Evolutionary conservation across 1,284 basidiomycete species (phyloP), one percentile per base, ranked within the genome.

Genomic region (Rhodotorula sp.): DNA sequence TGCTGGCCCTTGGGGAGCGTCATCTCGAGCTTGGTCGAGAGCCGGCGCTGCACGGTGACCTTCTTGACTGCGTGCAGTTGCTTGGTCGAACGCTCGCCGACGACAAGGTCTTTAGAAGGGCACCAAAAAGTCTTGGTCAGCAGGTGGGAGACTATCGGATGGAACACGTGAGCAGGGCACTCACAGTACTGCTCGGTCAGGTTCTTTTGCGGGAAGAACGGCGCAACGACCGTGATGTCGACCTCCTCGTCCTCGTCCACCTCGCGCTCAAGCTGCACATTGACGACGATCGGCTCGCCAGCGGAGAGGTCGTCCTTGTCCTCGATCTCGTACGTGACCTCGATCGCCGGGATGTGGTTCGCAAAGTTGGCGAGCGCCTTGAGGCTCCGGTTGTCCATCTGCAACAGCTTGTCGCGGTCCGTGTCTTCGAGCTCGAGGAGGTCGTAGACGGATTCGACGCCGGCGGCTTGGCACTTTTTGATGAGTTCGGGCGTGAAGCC

Each of bases 371-470:
- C 94, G 31, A 97, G 93, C 77, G 91, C 90, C 69, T 88, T 87
- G 90, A 97, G 92, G 81, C 97, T 92, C 56, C 86, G 85, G 21
- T 89, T 86, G 74, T 89, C 49, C 91, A 98, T 93, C 80, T 90
- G 89, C 57, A 99, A 82, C 59, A 98, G 83, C 62, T 89, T 84
- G 73, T 89, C 92, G 49, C 94, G 87, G 49, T 68, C 67, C 80
- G 91, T 86, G 79, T 97, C 94, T 80, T 97, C 94, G 87, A 97
- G 89, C 82, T 97, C 94, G 91, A 96, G 96, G 75, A 97, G 87
- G 80, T 97, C 95, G 80, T 97, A 96, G 0, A 97, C 92, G 1
- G 90, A 90, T 75, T 93, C 91, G 63, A 94, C 85, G 10, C 87
- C 87, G 14, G 89, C 90, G 0, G 85, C 87, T 79, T 91, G 90